Conservation (phyloP, 495 filamentous ascomycete species). For the Terfezia boudieri region DNA sequence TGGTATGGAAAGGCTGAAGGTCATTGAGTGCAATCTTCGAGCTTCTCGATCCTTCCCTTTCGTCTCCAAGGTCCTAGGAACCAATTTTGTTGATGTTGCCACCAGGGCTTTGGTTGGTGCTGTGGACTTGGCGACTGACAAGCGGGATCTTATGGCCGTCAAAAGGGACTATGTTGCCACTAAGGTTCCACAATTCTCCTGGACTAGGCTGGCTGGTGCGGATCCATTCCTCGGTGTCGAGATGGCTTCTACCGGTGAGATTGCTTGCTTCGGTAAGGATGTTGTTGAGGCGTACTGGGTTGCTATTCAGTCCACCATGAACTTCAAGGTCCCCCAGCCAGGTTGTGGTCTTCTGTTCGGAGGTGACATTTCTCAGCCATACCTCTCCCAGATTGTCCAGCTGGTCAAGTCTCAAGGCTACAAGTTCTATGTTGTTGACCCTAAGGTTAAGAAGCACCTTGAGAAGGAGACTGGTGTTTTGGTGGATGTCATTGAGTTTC, state of each 20-base stretch:
- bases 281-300: constrained; percentile 95
- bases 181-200: constrained; percentile 96
- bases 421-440: constrained; percentile 72
- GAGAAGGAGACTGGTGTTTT: constrained; percentile 45
- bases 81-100: constrained; percentile 92
- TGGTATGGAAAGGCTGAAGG: constrained; percentile 62
- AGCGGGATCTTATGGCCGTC: constrained; percentile 54
- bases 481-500: constrained; percentile 91
- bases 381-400: constrained; percentile 55
- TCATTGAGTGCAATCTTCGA: constrained; percentile 96
- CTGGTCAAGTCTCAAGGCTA: constrained; percentile 74
- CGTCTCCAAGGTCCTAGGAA: constrained; percentile 85
- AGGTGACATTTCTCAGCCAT: constrained; percentile 44
- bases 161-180: constrained; percentile 84
- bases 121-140: constrained; percentile 57
- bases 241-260: constrained; percentile 92
- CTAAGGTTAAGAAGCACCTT: constrained; percentile 58
- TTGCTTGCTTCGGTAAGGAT: constrained; percentile 93
- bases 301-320: constrained; percentile 91
- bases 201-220: constrained; percentile 94
- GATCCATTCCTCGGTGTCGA: constrained; percentile 96
- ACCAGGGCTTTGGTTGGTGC: constrained; percentile 79
- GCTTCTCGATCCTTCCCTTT: constrained; percentile 97
- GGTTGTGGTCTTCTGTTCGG: constrained; percentile 90
- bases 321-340: constrained; percentile 84